Conservation (phyloP, 805 yeast genomes). For the Candida vartiovaarae region DNA sequence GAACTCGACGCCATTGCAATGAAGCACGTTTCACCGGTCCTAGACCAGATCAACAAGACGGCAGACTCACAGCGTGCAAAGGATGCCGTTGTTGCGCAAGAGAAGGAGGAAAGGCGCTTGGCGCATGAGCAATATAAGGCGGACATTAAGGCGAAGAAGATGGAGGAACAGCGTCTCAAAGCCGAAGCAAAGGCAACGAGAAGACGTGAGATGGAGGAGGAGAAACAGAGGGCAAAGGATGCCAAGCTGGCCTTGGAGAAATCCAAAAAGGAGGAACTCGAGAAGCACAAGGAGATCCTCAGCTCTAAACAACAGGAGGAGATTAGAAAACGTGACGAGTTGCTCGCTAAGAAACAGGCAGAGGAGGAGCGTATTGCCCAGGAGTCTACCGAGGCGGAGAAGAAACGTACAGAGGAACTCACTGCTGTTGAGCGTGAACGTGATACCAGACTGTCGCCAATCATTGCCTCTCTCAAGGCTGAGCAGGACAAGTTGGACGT, state of each 20-base stretch:
- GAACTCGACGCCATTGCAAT: conserved; percentile 80
- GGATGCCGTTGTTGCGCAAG: conserved; percentile 38
- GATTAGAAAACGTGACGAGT: conserved; percentile 18
- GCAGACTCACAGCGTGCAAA: conserved; percentile 61
- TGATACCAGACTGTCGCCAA: conserved; percentile 48
- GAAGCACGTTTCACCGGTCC: conserved; percentile 74
- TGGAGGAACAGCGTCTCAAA: conserved; percentile 40
- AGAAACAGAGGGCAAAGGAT: conserved; percentile 26
- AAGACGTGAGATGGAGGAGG: conserved; percentile 29
- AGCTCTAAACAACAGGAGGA: conserved; percentile 26
- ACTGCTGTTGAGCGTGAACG: conserved; percentile 39
- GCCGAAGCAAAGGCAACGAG: conserved; percentile 36
- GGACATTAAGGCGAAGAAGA: conserved; percentile 31
- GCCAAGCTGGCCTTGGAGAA: conserved; percentile 21
- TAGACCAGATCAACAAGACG: conserved; percentile 62
- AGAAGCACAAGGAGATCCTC: conserved; percentile 31
- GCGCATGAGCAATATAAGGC: conserved; percentile 35
- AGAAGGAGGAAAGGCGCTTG: conserved; percentile 29
- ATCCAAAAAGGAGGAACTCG: conserved; percentile 29
- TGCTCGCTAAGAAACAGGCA: conserved; percentile 26
- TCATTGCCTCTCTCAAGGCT: conserved; percentile 41
- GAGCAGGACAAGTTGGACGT: conserved; percentile 44
- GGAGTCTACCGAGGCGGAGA: conserved; percentile 34
- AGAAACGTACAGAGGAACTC: conserved; percentile 38
- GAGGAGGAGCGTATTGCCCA: conserved; percentile 18